Evolutionary conservation across 2,329 filamentous ascomycete genomes (phyloP).

Genomic region (Tolypocladium album): DNA sequence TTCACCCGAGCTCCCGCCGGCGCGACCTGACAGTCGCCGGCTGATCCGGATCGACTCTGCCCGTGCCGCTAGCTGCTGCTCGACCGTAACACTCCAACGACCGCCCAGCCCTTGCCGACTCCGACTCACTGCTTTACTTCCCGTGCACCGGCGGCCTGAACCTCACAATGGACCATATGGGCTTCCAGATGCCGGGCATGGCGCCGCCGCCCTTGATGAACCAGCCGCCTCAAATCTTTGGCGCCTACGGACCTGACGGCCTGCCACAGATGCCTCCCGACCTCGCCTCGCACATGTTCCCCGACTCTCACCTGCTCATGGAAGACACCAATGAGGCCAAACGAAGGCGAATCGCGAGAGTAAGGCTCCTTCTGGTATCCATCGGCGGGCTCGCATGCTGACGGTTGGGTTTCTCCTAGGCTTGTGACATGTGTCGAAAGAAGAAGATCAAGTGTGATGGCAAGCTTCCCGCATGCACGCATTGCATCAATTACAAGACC

Average conservation of each 20-base stretch:
- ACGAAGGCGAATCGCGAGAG: constrained; percentile 76
- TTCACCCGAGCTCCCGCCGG: neutral
- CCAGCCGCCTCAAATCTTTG: constrained; percentile 60
- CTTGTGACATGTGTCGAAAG: constrained; percentile 94
- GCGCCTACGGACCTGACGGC: constrained; percentile 48
- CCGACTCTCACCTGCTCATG: constrained; percentile 43
- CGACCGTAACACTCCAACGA: neutral
- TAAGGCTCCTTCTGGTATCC: constrained; percentile 30
- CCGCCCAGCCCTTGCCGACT: neutral
- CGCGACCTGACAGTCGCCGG: neutral
- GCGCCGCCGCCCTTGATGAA: constrained; percentile 48
- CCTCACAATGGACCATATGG: constrained; percentile 34
- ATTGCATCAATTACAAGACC: constrained; percentile 96
- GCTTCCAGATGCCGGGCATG: constrained; percentile 49
- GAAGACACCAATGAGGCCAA: constrained; percentile 74
- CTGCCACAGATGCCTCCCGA: constrained; percentile 47
- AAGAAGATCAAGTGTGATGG: constrained; percentile 98
- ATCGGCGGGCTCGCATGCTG: neutral
- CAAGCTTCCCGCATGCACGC: constrained; percentile 86
- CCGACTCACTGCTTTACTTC: neutral
- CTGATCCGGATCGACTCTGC: neutral
- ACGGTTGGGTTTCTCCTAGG: constrained; percentile 34
- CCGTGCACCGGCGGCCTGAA: neutral
- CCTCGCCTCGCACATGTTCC: constrained; percentile 48
- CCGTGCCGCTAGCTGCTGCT: neutral